Base-by-base conservation (phyloP, 345 rosid genomes). In the Bruguiera gymnorhiza region DNA sequence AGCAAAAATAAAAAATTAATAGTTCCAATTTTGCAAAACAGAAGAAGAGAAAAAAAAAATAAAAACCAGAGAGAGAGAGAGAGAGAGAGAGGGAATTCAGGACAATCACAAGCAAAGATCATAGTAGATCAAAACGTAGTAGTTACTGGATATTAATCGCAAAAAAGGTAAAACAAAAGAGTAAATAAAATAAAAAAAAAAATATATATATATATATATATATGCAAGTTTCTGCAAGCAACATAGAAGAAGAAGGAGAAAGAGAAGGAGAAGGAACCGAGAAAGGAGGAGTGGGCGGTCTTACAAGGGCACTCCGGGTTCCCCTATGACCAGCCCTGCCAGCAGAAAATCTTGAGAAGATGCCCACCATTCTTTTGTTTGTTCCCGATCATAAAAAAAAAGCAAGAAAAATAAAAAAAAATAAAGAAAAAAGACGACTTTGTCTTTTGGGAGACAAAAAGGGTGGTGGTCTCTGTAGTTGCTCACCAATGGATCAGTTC, bases 281-380 rank as follows among this genome's bases (percentile, higher is more conserved):
- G 31, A 57, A 15, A 65, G 26, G 75, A 37, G 51, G n/a, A 46
- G 24, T 5, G 48, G 36, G 53, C 7, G 63, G 20, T 48, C 87
- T 85, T 80, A 90, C 98, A 76, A 93, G 73, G 62, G 97, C 88
- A 78, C 97, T 89, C 34, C 86, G 98, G n/a, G 91, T 81, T 73
- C 97, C 84, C 66, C 98, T 82, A 77, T 91, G 98, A 36, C 87
- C 84, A 63, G 72, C 79, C 80, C 84, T 82, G 32, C 88, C 84
- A 55, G 79, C 89, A 78, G 94, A 83, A 79, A 94, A 89, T 74
- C 90, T 91, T 7, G 98, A 87, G 82, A 91, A 94, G 67, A 94
- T 70, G 76, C 98, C 95, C 81, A 94, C 98, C 98, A 91, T 94
- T 2, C 23, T 58, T 46, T 2, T 30, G 15, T 27, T 13, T 15